These are phyloP conservation scores for Dalbergia oliveri DNA, from an alignment of 306 rosid species.

Conservation along the genomic window DNA sequence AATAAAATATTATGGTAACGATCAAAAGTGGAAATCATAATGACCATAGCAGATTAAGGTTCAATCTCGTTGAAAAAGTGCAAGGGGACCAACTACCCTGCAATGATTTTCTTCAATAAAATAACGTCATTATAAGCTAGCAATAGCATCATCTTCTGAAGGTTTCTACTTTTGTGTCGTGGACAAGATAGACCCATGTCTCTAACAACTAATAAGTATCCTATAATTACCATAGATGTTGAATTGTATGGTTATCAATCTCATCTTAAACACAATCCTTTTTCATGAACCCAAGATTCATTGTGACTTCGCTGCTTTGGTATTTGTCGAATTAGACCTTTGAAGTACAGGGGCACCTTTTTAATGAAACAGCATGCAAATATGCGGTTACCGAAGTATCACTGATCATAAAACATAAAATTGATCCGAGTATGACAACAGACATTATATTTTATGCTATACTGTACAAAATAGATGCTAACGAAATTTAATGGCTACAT, in stretches of 20 bases:
- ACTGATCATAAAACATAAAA: not conserved
- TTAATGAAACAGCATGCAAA: constrained; percentile 13
- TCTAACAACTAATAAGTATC: constrained; percentile 44
- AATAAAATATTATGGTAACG: constrained; percentile 23
- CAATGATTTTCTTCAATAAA: constrained; percentile 47
- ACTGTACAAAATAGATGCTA: too few relatives aligned
- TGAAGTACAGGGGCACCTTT: constrained; percentile 14
- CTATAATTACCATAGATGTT: constrained; percentile 9
- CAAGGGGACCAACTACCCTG: constrained; percentile 51
- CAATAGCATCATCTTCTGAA: constrained; percentile 52
- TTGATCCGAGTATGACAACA: not conserved
- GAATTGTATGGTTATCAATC: not conserved
- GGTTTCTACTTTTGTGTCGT: constrained; percentile 56
- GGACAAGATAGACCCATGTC: constrained; percentile 39
- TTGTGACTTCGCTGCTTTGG: constrained; percentile 31
- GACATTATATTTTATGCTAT: not conserved
- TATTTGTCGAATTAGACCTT: not conserved
- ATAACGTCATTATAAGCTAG: constrained; percentile 40
- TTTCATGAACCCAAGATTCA: constrained; percentile 31
- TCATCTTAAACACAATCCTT: constrained; percentile 11
- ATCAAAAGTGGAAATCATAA: constrained; percentile 48
- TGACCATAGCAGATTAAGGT: constrained; percentile 54
- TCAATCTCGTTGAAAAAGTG: constrained; percentile 55
- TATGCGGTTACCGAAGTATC: not conserved
- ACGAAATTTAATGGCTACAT: not conserved